phyloP scores from a whole-genome alignment of 2,329 filamentous ascomycete species.

The Pseudogymnoascus sp. region DNA sequence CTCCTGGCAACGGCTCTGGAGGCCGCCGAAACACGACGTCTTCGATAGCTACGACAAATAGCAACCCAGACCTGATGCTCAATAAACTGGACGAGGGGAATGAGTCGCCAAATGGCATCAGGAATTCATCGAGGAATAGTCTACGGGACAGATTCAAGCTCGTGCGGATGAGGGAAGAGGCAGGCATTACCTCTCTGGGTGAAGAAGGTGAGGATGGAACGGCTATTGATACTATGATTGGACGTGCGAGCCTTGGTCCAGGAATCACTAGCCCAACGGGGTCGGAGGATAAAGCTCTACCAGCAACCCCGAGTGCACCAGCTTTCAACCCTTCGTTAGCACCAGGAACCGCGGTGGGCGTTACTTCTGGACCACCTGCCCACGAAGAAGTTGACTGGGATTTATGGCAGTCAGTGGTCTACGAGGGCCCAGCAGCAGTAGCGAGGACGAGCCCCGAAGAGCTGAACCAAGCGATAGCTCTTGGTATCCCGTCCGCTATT shows the following conservation, averaged over 20 bases:
- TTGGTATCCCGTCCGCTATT: conserved; percentile 89
- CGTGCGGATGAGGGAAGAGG: conserved; percentile 68
- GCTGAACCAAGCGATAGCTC: conserved; percentile 82
- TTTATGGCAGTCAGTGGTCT: conserved; percentile 92
- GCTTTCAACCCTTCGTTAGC: conserved; percentile 65
- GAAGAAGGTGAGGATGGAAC: conserved; percentile 38
- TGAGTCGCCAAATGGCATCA: conserved; percentile 43
- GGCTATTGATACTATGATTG: conserved; percentile 35
- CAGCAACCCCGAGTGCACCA: conserved; percentile 45
- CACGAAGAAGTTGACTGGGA: conserved; percentile 92
- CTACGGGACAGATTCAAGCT: conserved; percentile 74
- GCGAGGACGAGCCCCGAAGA: conserved; percentile 83
- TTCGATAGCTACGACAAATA: conserved; percentile 70
- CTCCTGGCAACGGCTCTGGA: conserved; percentile 23
- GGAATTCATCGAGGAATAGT: conserved; percentile 49
- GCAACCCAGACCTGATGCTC: conserved; percentile 74
- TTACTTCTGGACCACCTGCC: conserved; percentile 67
- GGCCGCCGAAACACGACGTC: conserved; percentile 68
- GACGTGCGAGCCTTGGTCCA: conserved; percentile 34
- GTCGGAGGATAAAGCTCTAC: conserved; percentile 22
- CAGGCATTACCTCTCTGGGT: conserved; percentile 46
- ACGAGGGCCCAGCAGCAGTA: conserved; percentile 84
- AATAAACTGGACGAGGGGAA: conserved; percentile 74
- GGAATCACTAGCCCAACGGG: conserved; percentile 35
- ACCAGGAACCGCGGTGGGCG: conserved; percentile 78